These are phyloP conservation scores for Avena sativa DNA, from an alignment of 176 grass and related monocot species.

Conservation along the genomic window DNA sequence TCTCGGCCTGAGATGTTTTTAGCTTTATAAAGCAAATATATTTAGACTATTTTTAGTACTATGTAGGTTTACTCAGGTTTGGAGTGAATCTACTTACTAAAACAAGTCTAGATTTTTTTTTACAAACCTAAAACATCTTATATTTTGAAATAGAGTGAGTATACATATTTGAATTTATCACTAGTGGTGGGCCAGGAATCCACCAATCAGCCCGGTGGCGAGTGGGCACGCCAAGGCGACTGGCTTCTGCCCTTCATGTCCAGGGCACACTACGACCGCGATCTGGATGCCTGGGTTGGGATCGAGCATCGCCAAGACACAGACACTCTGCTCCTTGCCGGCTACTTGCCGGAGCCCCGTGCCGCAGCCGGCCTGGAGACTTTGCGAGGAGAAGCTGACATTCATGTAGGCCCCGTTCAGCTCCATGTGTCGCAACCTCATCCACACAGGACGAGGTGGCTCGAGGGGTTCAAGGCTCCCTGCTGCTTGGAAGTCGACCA, in stretches of 20 bases:
- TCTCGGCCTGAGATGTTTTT: too few relatives aligned
- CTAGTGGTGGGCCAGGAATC: too few relatives aligned
- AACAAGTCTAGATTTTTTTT: too few relatives aligned
- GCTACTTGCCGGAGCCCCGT: background rate
- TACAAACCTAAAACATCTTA: too few relatives aligned
- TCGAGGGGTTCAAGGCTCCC: too few relatives aligned
- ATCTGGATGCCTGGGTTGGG: constrained; percentile 30
- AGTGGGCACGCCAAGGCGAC: constrained; percentile 5
- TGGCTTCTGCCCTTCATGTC: background rate
- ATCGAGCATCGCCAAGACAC: background rate
- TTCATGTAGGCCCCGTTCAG: background rate
- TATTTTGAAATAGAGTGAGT: too few relatives aligned
- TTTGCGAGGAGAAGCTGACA: background rate
- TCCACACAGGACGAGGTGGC: background rate
- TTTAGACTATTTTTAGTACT: too few relatives aligned
- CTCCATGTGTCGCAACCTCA: background rate
- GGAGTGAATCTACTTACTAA: too few relatives aligned
- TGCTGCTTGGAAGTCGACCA: background rate
- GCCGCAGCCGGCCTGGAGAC: background rate
- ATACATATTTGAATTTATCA: too few relatives aligned
- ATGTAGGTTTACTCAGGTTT: too few relatives aligned
- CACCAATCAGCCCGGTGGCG: background rate
- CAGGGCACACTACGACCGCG: background rate
- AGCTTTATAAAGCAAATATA: too few relatives aligned
- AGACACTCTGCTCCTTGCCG: background rate